A percentile compares a stretch with the other conserved stretches of the same genome.
Evolutionary conservation across 148 eudicot species (phyloP).

Genomic region (Oxyria digyna): DNA sequence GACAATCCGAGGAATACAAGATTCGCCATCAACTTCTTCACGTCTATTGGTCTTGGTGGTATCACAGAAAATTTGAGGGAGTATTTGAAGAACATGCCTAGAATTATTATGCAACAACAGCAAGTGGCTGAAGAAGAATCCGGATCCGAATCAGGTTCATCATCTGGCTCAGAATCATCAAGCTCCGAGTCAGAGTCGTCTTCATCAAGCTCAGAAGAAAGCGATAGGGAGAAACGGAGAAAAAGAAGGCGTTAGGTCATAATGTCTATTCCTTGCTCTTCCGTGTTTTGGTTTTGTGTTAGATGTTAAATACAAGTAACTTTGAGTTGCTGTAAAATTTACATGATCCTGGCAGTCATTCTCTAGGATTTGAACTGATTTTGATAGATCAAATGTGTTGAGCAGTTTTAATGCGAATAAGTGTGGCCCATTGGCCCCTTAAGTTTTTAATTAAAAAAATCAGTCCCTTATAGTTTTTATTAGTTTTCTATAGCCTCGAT

Average conservation of each 20-base stretch:
- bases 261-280: not conserved
- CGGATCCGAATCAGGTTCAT: not conserved
- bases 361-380: not conserved
- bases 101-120: not conserved
- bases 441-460: too few species aligned
- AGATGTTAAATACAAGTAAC: not conserved
- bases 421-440: too few species aligned
- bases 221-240: not conserved
- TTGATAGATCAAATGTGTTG: too few species aligned
- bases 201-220: not conserved
- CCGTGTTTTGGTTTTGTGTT: not conserved
- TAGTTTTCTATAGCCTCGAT: too few species aligned
- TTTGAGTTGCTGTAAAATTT: not conserved
- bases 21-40: constrained; percentile 78
- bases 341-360: not conserved
- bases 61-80: constrained; percentile 82
- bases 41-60: constrained; percentile 85
- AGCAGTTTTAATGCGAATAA: too few species aligned
- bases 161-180: not conserved
- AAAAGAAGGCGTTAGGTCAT: not conserved
- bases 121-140: not conserved
- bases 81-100: constrained; percentile 80
- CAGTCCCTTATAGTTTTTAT: too few species aligned
- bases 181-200: not conserved
- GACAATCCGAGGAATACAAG: constrained; percentile 79